Percentiles rank a stretch among this genome's conserved stretches.
Evolutionary conservation across 192 early-diverging fungal genomes (phyloP).

Genomic region (Gaertneriomyces sp.): DNA sequence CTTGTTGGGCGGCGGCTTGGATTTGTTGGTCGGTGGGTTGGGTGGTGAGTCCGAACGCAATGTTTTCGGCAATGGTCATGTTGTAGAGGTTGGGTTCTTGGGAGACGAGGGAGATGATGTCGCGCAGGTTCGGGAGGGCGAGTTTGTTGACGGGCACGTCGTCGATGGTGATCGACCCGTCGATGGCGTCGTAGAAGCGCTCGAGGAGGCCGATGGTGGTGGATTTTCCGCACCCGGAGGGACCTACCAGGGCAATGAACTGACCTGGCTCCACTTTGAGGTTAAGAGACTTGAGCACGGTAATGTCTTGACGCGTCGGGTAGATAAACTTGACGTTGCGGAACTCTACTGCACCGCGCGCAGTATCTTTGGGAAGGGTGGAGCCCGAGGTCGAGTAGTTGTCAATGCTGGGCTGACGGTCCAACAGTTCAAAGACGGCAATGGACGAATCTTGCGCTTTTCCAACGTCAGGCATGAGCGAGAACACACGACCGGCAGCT

Average conservation of each 20-base stretch:
- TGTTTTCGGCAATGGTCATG: constrained; percentile 84
- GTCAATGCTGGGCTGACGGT: constrained; percentile 45
- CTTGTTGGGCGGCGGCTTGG: constrained; percentile 62
- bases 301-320: constrained; percentile 54
- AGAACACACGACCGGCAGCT: constrained; percentile 40
- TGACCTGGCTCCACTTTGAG: constrained; percentile 59
- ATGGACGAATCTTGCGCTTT: constrained; percentile 46
- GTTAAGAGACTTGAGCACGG: constrained; percentile 52
- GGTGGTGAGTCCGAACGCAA: constrained; percentile 53
- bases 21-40: constrained; percentile 63
- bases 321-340: constrained; percentile 45
- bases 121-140: constrained; percentile 65
- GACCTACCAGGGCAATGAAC: constrained; percentile 83
- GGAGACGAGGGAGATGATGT: constrained; percentile 78
- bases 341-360: constrained; percentile 45
- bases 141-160: constrained; percentile 56
- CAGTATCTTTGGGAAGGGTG: constrained; percentile 12
- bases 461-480: constrained; percentile 44
- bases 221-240: constrained; percentile 79
- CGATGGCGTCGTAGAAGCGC: constrained; percentile 73
- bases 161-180: constrained; percentile 63
- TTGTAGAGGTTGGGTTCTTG: constrained; percentile 93
- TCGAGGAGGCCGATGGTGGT: constrained; percentile 52
- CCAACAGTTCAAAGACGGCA: constrained; percentile 41
- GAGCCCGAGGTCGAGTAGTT: constrained; percentile 49